Evolutionary conservation across 1,284 basidiomycete genomes (phyloP).

Genomic region (Ustilago sp.): DNA sequence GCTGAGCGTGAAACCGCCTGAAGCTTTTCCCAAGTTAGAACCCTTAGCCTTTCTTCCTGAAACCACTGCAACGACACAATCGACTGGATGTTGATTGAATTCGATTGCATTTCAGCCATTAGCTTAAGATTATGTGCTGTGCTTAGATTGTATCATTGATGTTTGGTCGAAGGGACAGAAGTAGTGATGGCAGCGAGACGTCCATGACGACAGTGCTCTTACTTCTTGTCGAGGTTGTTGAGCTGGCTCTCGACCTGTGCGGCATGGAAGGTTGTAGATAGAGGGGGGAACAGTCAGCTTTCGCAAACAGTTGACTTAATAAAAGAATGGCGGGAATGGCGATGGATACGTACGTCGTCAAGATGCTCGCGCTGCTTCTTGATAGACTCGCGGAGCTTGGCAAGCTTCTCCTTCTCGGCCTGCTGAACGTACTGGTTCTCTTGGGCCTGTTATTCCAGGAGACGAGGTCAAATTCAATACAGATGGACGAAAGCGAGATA

Average conservation of each 20-base stretch:
- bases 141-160: not conserved
- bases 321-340: not conserved
- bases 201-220: not conserved
- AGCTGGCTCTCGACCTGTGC: constrained; percentile 50
- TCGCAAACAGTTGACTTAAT: not conserved
- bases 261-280: not conserved
- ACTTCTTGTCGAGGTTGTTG: constrained; percentile 58
- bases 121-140: not conserved
- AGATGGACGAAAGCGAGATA: not conserved
- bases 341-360: constrained; percentile 47
- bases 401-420: constrained; percentile 64
- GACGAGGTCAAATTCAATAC: not conserved
- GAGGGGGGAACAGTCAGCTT: constrained; percentile 4
- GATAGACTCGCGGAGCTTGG: constrained; percentile 55
- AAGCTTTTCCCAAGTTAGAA: too few relatives aligned
- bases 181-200: constrained; percentile 13
- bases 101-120: constrained; percentile 17
- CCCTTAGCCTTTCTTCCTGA: too few relatives aligned
- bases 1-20: constrained; percentile 38
- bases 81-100: constrained; percentile 1
- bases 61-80: not conserved
- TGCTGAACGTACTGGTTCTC: constrained; percentile 62
- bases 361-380: constrained; percentile 61
- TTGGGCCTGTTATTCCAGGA: constrained; percentile 30
- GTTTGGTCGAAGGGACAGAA: constrained; percentile 4